Evolutionary conservation across 805 yeast genomes (phyloP).

Genomic region (Saccharomycopsis sp.): DNA sequence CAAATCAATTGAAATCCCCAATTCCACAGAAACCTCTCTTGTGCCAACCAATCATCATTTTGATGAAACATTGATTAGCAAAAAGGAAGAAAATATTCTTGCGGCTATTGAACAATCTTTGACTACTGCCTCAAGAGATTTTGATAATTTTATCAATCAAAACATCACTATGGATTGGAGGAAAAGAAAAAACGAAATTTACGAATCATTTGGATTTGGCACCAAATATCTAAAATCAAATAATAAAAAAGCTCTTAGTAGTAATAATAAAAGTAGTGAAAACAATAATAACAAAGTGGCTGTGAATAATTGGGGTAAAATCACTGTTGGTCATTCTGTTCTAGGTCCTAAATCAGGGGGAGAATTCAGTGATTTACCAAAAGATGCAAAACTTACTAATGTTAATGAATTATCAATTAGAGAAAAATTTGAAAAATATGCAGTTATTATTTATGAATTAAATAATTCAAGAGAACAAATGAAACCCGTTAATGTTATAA

Average conservation of each 20-base stretch:
- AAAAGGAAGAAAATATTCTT: conserved; percentile 74
- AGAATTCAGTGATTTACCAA: conserved; percentile 24
- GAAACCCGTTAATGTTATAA: conserved; percentile 44
- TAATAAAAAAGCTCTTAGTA: not conserved
- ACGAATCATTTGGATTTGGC: conserved; percentile 50
- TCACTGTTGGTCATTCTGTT: conserved; percentile 25
- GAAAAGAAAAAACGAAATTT: conserved; percentile 60
- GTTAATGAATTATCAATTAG: conserved; percentile 33
- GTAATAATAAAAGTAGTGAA: not conserved
- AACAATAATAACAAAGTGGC: not conserved
- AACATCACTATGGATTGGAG: conserved; percentile 80
- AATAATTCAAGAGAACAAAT: conserved; percentile 54
- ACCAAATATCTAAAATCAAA: conserved; percentile 2
- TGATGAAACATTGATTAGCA: conserved; percentile 52
- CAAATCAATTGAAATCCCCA: conserved; percentile 26
- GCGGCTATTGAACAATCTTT: conserved; percentile 77
- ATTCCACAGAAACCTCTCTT: not conserved
- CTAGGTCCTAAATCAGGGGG: conserved; percentile 24
- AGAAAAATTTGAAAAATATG: conserved; percentile 62
- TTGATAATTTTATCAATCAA: conserved; percentile 64
- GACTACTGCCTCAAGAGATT: conserved; percentile 65
- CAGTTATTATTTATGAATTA: conserved; percentile 57
- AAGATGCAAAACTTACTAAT: conserved; percentile 20
- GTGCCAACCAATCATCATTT: conserved; percentile 33
- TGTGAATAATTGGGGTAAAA: conserved; percentile 23